Evolutionary conservation across 306 rosid genomes (phyloP).

Genomic region (Trifolium dubium): DNA sequence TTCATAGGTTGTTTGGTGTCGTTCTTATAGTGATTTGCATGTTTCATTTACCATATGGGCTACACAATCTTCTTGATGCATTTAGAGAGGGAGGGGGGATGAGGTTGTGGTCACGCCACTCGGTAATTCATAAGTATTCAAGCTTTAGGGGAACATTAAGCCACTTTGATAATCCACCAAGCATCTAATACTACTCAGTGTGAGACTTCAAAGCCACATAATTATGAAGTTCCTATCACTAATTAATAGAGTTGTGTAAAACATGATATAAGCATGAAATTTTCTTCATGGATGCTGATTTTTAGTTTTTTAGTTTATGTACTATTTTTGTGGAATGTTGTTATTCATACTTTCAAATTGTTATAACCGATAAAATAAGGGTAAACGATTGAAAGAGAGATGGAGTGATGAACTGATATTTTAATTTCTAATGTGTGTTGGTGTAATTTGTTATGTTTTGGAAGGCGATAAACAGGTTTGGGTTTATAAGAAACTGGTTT

Average conservation of each 20-base stretch:
- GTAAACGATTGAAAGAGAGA: too few species aligned
- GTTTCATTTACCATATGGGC: background rate
- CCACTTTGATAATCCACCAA: background rate
- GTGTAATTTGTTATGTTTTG: too few species aligned
- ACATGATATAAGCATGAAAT: background rate
- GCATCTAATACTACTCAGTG: background rate
- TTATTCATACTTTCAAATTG: background rate
- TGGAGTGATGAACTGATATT: too few species aligned
- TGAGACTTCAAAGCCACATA: background rate
- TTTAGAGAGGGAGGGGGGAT: slow-evolving; percentile 8
- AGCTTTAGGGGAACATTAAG: background rate
- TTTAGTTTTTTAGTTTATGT: too few species aligned
- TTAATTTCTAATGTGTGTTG: too few species aligned
- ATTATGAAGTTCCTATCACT: background rate
- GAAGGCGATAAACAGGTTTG: too few species aligned
- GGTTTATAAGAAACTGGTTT: too few species aligned
- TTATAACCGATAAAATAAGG: background rate
- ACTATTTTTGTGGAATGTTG: too few species aligned
- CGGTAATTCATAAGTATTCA: background rate
- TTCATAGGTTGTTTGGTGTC: slow-evolving; percentile 4
- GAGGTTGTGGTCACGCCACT: background rate
- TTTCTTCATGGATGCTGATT: background rate
- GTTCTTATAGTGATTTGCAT: background rate
- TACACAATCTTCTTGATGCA: background rate
- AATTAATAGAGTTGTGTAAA: background rate